Conservation (phyloP, 495 filamentous ascomycete species). For the Aspergillus egyptiacus region DNA sequence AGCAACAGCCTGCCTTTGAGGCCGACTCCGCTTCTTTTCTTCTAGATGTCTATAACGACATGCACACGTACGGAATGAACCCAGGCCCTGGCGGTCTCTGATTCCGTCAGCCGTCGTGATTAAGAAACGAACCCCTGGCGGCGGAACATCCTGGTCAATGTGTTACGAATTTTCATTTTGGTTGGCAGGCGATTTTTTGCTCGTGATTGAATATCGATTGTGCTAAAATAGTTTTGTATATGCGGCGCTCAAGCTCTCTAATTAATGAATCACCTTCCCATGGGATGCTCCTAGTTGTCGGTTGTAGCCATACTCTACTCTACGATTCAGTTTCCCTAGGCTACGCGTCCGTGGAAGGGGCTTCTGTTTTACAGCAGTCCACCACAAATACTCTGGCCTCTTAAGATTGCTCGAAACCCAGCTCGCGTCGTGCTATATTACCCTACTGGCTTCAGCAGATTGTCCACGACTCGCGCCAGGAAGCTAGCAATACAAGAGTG, state of each 20-base stretch:
- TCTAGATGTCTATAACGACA: conserved; percentile 13
- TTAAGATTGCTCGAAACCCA: too few relatives aligned
- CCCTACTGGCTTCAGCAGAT: too few relatives aligned
- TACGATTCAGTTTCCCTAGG: too few relatives aligned
- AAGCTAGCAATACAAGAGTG: too few relatives aligned
- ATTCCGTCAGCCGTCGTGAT: background rate
- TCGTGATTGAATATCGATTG: background rate
- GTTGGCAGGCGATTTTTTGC: conserved; percentile 3
- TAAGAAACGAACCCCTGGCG: conserved; percentile 4
- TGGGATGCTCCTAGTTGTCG: too few relatives aligned
- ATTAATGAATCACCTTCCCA: background rate
- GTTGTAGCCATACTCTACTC: too few relatives aligned
- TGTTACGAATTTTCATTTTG: conserved; percentile 9
- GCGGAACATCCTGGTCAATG: conserved; percentile 9
- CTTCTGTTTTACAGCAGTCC: too few relatives aligned
- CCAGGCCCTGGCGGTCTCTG: conserved; percentile 10
- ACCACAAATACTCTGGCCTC: too few relatives aligned
- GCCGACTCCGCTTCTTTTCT: conserved; percentile 11
- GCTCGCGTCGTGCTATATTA: too few relatives aligned
- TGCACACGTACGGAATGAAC: conserved; percentile 10
- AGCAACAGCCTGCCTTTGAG: conserved; percentile 6
- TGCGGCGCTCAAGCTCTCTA: background rate
- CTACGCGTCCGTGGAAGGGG: too few relatives aligned
- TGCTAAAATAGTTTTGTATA: background rate
- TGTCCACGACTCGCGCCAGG: too few relatives aligned